Evolutionary conservation across 495 filamentous ascomycete genomes (phyloP).

Genomic region (Achaetomiella virescens): DNA sequence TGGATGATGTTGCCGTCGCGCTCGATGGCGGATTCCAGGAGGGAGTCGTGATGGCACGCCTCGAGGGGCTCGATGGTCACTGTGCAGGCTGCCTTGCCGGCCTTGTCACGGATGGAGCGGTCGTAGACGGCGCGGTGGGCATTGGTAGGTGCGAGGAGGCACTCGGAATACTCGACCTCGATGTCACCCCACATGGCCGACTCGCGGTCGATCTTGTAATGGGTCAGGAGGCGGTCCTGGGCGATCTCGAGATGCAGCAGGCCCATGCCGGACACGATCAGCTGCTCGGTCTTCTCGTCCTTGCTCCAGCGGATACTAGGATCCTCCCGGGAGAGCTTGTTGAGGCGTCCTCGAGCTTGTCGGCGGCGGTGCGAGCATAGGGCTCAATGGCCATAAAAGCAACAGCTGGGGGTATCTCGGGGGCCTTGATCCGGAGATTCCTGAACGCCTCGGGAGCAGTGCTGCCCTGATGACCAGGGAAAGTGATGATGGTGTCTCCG

Average conservation of each 20-base stretch:
- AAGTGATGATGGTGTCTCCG: constrained; percentile 83
- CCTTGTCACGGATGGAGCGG: constrained; percentile 70
- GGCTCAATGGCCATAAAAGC: constrained; percentile 94
- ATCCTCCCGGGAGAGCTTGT: constrained; percentile 79
- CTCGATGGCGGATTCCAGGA: constrained; percentile 30
- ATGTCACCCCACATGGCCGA: constrained; percentile 81
- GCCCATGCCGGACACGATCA: constrained; percentile 91
- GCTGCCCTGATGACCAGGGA: constrained; percentile 42
- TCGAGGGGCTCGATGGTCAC: constrained; percentile 57
- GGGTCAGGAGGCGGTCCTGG: constrained; percentile 74
- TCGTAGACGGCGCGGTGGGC: constrained; percentile 62
- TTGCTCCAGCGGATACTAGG: constrained; percentile 80
- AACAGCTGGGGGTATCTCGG: constrained; percentile 84
- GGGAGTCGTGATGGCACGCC: constrained; percentile 32
- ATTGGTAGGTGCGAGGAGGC: constrained; percentile 48
- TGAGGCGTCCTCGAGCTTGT: constrained; percentile 70
- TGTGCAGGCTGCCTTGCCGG: constrained; percentile 68
- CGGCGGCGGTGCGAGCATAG: constrained; percentile 68
- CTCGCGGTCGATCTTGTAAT: constrained; percentile 70
- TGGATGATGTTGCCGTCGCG: constrained; percentile 57
- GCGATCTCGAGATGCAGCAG: constrained; percentile 97
- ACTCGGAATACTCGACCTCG: constrained; percentile 91
- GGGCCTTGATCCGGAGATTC: constrained; percentile 77
- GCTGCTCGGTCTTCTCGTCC: constrained; percentile 89
- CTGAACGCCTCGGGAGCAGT: constrained; percentile 56